Base-by-base conservation (phyloP, 2,329 filamentous ascomycete species). In the Cercospora sp. region DNA sequence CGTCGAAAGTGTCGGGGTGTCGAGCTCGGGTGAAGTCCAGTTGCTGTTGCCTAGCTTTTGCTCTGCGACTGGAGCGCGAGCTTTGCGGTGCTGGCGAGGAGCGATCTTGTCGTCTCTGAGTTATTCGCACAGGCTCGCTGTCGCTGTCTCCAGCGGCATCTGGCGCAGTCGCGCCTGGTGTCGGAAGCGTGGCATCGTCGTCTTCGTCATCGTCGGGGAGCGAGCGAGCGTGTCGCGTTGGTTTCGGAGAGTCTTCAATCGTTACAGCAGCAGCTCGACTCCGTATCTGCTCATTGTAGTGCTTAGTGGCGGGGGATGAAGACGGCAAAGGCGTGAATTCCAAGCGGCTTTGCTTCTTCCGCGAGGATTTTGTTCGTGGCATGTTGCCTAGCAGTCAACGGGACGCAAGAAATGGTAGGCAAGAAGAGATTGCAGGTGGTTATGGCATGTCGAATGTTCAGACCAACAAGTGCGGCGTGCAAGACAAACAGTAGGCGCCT, bases 271-370 rank as follows among this genome's bases (percentile, higher is more conserved):
- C 78, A 20, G 79, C 78, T 16, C 77, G 72, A 51, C 77, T 73
- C 66, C 73, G 73, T 45, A 79, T 76, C 64, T 78, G 77, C 28
- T 72, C 63, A 40, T 78, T 72, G 30, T 79, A 77, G 20, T 72
- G 65, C 28, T 78, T 68, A 5, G 77, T 73, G 18, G 76, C 77
- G 16, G 80, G 79, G 5, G 81, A 81, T 0, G 80, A 79, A 12
- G 81, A 79, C 7, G 80, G 75, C 4, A 81, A 67, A 4, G 81
- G 79, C 0, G 80, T 82, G 74, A 84, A 84, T 60, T 75, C 77
- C 20, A 84, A 74, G 28, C 80, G 80, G 7, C 79, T 78, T 69
- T 84, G 82, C 45, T 78, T 78, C 68, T 77, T 77, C 48, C 74
- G 72, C 31, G 68, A 58, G 12, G 67, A 68, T 31, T 66, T 71